Evolutionary conservation across 176 grass and related monocot genomes (phyloP), one percentile per base, ranked within the genome.

Genomic region (Zizania latifolia): DNA sequence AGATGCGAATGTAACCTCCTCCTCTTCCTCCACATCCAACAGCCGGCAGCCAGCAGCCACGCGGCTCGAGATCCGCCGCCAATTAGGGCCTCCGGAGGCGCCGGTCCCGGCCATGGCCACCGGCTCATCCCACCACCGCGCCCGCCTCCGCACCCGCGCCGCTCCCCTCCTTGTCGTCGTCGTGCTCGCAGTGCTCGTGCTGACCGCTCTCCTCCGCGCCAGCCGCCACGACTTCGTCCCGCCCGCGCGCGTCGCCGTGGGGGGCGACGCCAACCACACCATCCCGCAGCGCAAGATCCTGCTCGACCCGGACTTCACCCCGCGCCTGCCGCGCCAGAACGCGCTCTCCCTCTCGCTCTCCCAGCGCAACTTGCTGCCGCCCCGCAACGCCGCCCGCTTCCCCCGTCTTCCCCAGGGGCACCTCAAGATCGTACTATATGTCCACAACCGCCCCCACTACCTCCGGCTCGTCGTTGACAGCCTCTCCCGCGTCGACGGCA

Each of bases 371-470:
- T 44, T 78, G 57, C 71, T 89, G 72, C 91, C 91, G 70, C 86
- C 94, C 16, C 82, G 88, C 64, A 98, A 98, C 78, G 14, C 63
- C 13, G 81, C 17, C 33, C 82, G 75, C 8, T 98, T 98, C 76
- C 91, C 81, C 0, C 4, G 21, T 27, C 81, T 94, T 27, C 78
- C 89, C 17, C 81, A 85, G 3, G 86, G 79, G 30, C 94, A 90
- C 82, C 90, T 91, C 58, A 85, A 81, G 48, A 77, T 98, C 56
- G 94, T 94, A 32, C 75, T 94, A 10, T 98, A 98, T 58, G 94
- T 98, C 7, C 94, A 98, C 86, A 92, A 98, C 78, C 83, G 91
- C 3, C 94, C 94, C 0, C 89, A 84, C 35, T 98, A 98, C 76
- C 91, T 98, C 21, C 75, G 84, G 36, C 77, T 88, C 40, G 91